A percentile compares a stretch with the other conserved stretches of the same genome.
Conservation (phyloP, 148 eudicot species). For the Cornus controversa region DNA sequence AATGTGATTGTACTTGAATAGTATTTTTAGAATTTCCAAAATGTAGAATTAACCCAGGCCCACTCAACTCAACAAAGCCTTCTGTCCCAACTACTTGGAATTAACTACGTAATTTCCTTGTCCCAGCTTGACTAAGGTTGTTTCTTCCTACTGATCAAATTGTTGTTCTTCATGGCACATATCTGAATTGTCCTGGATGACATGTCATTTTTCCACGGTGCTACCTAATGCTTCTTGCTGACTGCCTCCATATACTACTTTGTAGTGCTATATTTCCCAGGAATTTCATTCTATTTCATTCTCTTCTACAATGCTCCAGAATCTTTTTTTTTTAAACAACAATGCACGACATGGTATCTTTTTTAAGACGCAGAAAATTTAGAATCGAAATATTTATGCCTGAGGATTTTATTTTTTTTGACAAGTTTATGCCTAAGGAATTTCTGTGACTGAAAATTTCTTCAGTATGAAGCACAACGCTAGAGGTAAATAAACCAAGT, state of each 20-base stretch:
- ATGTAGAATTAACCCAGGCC: neutral
- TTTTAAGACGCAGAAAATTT: neutral
- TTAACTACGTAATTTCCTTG: neutral
- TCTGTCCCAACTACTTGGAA: neutral
- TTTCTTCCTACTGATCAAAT: neutral
- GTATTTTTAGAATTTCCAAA: neutral
- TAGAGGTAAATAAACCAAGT: neutral
- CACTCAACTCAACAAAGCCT: neutral
- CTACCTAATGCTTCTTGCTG: neutral
- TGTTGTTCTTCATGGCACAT: neutral
- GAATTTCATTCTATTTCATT: neutral
- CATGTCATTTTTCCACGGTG: neutral
- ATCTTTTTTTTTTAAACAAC: neutral
- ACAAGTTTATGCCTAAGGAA: neutral
- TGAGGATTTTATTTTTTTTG: too few species aligned
- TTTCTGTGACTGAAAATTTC: neutral
- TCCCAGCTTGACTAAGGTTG: neutral
- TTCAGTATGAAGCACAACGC: neutral
- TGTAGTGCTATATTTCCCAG: neutral
- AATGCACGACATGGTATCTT: too few species aligned
- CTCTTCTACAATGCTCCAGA: neutral
- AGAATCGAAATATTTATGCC: neutral
- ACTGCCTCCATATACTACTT: neutral
- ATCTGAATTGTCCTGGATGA: neutral
- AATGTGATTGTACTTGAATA: neutral